Conservation (phyloP, 2,329 filamentous ascomycete genomes). For the Blumeria graminis region DNA sequence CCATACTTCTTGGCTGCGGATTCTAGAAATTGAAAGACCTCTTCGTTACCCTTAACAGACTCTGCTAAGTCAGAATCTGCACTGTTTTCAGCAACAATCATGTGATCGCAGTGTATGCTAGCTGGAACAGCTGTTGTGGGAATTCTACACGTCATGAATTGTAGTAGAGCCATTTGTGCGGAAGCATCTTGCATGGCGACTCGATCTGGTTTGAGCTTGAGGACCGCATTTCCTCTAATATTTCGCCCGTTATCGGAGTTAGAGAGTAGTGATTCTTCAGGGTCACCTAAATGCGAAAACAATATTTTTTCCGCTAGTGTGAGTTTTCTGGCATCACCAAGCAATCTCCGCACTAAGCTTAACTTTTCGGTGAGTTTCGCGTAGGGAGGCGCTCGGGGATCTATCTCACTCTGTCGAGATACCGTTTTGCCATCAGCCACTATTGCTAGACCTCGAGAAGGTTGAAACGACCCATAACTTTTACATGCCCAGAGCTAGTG, state of each 20-base stretch:
- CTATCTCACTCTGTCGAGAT: constrained; percentile 7
- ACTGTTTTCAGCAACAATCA: constrained; percentile 88
- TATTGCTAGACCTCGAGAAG: constrained; percentile 11
- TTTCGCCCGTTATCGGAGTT: constrained; percentile 63
- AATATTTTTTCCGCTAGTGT: constrained; percentile 96
- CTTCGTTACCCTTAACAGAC: constrained; percentile 77
- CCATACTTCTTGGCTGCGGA: constrained; percentile 77
- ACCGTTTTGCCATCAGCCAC: constrained; percentile 6
- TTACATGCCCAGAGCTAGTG: too few species aligned
- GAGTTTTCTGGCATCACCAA: constrained; percentile 37
- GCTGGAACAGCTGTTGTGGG: constrained; percentile 78
- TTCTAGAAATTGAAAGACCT: constrained; percentile 94
- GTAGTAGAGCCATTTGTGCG: constrained; percentile 90
- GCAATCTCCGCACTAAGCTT: constrained; percentile 45
- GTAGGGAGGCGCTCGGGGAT: constrained; percentile 40
- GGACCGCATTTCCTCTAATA: constrained; percentile 69
- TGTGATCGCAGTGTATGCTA: constrained; percentile 95
- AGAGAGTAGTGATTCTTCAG: constrained; percentile 65
- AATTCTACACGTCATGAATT: constrained; percentile 95
- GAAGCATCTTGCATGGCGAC: constrained; percentile 99
- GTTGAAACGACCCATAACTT: too few species aligned
- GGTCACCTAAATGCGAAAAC: constrained; percentile 79
- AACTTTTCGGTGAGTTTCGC: constrained; percentile 58
- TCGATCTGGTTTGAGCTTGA: constrained; percentile 91
- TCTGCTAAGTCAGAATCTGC: constrained; percentile 65